A percentile compares a stretch with the other conserved stretches of the same genome.
Evolutionary conservation across 352 stramenopile species (phyloP).

Genomic region (Phytophthora fragariae): DNA sequence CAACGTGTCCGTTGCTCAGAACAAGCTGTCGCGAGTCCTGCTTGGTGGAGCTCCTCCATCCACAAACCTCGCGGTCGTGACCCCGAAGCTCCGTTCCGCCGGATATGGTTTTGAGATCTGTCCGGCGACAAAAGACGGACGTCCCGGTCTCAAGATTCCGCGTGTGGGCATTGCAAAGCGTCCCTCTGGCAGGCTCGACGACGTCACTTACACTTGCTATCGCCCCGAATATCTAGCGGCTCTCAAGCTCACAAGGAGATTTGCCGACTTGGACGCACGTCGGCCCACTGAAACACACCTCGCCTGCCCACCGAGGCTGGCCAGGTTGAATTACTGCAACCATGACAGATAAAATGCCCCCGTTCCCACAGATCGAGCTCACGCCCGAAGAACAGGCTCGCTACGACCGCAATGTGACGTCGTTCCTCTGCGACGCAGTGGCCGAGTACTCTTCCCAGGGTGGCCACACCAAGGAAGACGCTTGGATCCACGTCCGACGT

Average conservation of each 20-base stretch:
- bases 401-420: constrained; percentile 49
- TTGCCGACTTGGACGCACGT: constrained; percentile 34
- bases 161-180: constrained; percentile 26
- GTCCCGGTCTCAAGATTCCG: constrained; percentile 37
- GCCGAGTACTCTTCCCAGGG: constrained; percentile 45
- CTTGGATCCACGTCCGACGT: constrained; percentile 53
- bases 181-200: constrained; percentile 31
- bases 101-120: constrained; percentile 44
- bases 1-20: constrained; percentile 6
- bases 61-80: constrained; percentile 29
- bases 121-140: constrained; percentile 40
- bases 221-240: constrained; percentile 20
- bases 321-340: not conserved
- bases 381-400: constrained; percentile 41
- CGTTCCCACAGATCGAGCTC: constrained; percentile 49
- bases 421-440: constrained; percentile 50
- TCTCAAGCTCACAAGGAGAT: constrained; percentile 41
- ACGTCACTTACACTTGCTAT: constrained; percentile 12
- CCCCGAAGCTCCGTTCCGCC: constrained; percentile 21
- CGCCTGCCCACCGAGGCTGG: constrained; percentile 6
- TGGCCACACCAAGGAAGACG: constrained; percentile 43
- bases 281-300: constrained; percentile 1
- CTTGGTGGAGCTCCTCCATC: constrained; percentile 16
- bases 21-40: constrained; percentile 13
- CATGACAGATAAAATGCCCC: constrained; percentile 42